A percentile compares a stretch with the other conserved stretches of the same genome.
Evolutionary conservation across 106 monocot genomes (phyloP).

Genomic region (Amphibolis antarctica): DNA sequence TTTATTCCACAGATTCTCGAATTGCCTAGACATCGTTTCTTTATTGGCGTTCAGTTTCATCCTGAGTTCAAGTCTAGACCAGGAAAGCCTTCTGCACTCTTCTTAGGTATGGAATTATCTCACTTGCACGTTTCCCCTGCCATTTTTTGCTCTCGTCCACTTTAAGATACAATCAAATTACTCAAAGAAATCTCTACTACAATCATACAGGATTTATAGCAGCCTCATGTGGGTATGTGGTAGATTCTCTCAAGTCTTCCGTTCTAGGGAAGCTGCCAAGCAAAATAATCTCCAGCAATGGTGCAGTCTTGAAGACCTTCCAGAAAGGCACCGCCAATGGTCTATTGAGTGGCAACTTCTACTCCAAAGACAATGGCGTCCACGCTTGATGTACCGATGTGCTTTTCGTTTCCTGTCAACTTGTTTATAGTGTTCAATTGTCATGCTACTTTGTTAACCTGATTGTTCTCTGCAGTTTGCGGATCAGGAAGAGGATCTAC

Average conservation of each 20-base stretch:
- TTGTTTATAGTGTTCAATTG: not conserved
- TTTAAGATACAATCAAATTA: not conserved
- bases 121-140: not conserved
- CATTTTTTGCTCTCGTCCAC: not conserved
- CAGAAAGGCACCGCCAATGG: constrained; percentile 30
- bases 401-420: not conserved
- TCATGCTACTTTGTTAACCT: constrained; percentile 4
- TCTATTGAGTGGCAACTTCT: constrained; percentile 19
- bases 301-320: constrained; percentile 12
- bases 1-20: constrained; percentile 59
- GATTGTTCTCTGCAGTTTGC: not conserved
- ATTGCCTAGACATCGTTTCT: constrained; percentile 75
- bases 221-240: constrained; percentile 59
- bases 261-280: not conserved
- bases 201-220: constrained; percentile 41
- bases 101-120: constrained; percentile 36
- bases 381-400: constrained; percentile 22
- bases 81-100: constrained; percentile 78
- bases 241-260: constrained; percentile 15
- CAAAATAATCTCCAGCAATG: constrained; percentile 13
- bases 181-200: not conserved
- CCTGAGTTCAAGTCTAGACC: constrained; percentile 97
- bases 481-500: not conserved
- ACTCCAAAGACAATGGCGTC: constrained; percentile 48
- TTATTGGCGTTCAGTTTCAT: constrained; percentile 92